phyloP scores from a whole-genome alignment of 2,329 filamentous ascomycete species.

The Aspergillus novofumigatus region DNA sequence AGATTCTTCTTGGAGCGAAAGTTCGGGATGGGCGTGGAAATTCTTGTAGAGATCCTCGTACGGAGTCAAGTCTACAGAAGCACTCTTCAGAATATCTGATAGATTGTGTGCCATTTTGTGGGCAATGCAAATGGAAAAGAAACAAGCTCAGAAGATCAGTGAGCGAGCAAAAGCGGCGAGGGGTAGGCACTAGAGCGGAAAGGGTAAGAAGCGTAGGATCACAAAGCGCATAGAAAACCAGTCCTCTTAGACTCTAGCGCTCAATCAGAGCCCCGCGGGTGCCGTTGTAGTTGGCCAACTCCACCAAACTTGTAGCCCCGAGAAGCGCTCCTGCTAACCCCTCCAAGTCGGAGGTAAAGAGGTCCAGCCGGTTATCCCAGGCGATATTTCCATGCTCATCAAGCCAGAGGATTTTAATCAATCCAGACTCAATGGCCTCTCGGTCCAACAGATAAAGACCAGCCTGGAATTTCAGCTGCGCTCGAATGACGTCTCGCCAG shows the following conservation, averaged over 20 bases:
- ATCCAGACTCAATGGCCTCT: neutral
- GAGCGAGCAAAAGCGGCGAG: too few species aligned
- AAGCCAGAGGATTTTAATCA: neutral
- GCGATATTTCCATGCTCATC: neutral
- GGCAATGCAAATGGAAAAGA: neutral
- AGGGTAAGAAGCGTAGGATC: neutral
- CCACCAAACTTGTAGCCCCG: neutral
- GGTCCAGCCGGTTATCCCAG: neutral
- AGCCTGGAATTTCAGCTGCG: neutral
- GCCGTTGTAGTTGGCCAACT: neutral
- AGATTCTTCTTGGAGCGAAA: constrained; percentile 53
- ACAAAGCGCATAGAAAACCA: too few species aligned
- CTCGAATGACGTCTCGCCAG: too few species aligned
- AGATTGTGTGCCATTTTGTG: constrained; percentile 23
- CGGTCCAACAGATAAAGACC: neutral
- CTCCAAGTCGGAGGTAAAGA: neutral
- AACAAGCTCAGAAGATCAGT: too few species aligned
- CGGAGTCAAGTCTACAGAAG: constrained; percentile 30
- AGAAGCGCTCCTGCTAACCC: neutral
- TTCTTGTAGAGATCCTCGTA: constrained; percentile 57
- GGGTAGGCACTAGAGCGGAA: too few species aligned
- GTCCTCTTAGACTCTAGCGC: neutral
- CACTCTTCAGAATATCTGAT: constrained; percentile 17
- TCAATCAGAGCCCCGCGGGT: neutral
- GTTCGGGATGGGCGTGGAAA: constrained; percentile 57